phyloP scores from a whole-genome alignment of 805 yeast genomes.

The Candida orba region DNA sequence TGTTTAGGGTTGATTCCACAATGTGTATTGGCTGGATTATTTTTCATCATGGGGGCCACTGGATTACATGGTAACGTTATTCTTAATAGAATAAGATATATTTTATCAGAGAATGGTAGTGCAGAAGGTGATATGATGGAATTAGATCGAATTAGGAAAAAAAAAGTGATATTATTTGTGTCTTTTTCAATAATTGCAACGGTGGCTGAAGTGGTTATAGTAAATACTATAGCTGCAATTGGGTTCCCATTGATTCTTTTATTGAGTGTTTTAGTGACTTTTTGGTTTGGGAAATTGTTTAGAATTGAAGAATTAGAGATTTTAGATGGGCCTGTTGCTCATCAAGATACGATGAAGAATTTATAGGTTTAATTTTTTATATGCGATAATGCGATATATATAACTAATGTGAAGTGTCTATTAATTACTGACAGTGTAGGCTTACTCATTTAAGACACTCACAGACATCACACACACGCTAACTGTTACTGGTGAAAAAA shows the following conservation, averaged over 20 bases:
- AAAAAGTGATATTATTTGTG: conserved; percentile 45
- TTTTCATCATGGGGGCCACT: conserved; percentile 86
- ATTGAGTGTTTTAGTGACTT: conserved; percentile 54
- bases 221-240: conserved; percentile 83
- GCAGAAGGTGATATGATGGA: conserved; percentile 13
- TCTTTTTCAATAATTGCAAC: conserved; percentile 58
- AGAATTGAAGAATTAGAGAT: conserved; percentile 50
- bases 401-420: too few species aligned
- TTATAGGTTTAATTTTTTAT: conserved; percentile 11
- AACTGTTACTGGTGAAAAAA: too few species aligned
- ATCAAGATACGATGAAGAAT: conserved; percentile 46
- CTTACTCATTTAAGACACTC: too few species aligned
- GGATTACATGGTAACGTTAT: conserved; percentile 68
- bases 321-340: conserved; percentile 63
- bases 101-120: conserved; percentile 34
- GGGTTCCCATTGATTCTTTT: conserved; percentile 88
- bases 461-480: too few species aligned
- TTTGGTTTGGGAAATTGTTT: conserved; percentile 58
- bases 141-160: conserved; percentile 26
- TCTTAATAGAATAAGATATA: conserved; percentile 50
- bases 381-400: too few species aligned
- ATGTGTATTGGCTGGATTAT: conserved; percentile 85
- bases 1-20: conserved; percentile 86
- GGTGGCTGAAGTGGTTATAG: conserved; percentile 76
- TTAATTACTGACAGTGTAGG: too few species aligned